Evolutionary conservation across 2,329 filamentous ascomycete species (phyloP), one percentile per base, ranked within the genome.

Genomic region (Drechslerella dactyloides): DNA sequence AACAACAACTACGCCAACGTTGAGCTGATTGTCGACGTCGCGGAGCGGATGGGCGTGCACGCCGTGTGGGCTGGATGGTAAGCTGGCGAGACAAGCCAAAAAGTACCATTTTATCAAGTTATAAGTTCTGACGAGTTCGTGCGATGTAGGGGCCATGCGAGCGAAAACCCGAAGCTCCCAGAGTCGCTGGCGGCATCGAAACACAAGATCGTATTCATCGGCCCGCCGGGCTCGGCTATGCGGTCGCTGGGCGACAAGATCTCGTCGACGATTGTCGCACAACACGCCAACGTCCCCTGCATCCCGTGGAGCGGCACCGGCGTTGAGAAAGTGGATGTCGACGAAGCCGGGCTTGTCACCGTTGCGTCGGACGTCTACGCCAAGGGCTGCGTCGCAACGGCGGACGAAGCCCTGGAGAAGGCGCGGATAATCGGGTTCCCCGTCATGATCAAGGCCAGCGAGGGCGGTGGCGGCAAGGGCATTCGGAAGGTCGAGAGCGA

Each of bases 1-100:
- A 99, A 99, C 86, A 96, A 99, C 88, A 99, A 99, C 82, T 99
- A 99, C 82, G 94, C 94, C 82, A 99, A 99, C 80, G 94, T 99
- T 72, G 94, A 99, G 83, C 85, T 99, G 80, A 99, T 99, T 81
- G 94, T 99, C 76, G 94, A 99, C 83, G 88, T 99, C 79, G 94
- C 94, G 24, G 94, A 99, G 85, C 91, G 94, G 74, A 97, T 97
- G 92, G 87, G 93, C 77, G 94, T 99, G 73, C 94, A 99, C 79
- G 94, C 94, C 69, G 94, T 99, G 15, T 99, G 94, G 94, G 94
- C 94, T 77, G 94, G 94, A 85, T 99, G 94, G 93, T 94, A 82
- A 84, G 89, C 19, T 21, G 15, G 13, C 74, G 27, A 8, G 3
- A 33, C 13, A 10, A 21, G 60, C 24, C 5, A 42, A 4, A 11